These are phyloP conservation scores for Glycyrrhiza uralensis DNA, from an alignment of 306 rosid genomes.

Conservation along the genomic window DNA sequence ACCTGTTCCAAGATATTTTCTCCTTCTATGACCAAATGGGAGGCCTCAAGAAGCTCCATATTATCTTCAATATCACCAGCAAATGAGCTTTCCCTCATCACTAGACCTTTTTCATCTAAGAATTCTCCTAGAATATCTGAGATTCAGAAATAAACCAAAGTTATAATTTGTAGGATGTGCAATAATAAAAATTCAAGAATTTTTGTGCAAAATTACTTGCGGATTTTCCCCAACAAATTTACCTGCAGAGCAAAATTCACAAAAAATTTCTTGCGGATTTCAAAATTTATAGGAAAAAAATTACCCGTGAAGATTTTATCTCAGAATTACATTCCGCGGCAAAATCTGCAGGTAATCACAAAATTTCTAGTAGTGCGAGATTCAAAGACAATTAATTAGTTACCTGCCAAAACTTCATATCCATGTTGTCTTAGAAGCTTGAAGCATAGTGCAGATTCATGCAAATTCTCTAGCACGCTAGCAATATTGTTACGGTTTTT, in stretches of 20 bases:
- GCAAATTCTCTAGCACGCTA: conserved; percentile 10
- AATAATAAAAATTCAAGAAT: not conserved
- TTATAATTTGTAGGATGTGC: not conserved
- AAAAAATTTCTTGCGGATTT: no score
- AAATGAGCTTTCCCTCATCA: not conserved
- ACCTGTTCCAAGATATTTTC: conserved; percentile 37
- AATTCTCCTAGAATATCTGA: conserved; percentile 34
- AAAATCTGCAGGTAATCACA: no score
- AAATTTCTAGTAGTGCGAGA: no score
- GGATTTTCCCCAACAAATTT: no score
- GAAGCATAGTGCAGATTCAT: conserved; percentile 42
- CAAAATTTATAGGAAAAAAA: no score
- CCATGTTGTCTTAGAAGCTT: conserved; percentile 54
- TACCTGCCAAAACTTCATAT: conserved; percentile 47
- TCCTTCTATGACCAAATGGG: conserved; percentile 41
- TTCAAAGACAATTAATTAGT: no score
- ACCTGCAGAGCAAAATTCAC: no score
- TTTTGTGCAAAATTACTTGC: no score
- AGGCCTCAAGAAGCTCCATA: conserved; percentile 46
- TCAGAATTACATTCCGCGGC: no score
- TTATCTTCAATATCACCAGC: not conserved
- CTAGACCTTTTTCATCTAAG: conserved; percentile 20
- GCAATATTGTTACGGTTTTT: not conserved
- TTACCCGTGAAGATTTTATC: no score
- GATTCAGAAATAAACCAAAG: not conserved